phyloP scores from a whole-genome alignment of 441 rosid species.

The Dalechampia spathulata region DNA sequence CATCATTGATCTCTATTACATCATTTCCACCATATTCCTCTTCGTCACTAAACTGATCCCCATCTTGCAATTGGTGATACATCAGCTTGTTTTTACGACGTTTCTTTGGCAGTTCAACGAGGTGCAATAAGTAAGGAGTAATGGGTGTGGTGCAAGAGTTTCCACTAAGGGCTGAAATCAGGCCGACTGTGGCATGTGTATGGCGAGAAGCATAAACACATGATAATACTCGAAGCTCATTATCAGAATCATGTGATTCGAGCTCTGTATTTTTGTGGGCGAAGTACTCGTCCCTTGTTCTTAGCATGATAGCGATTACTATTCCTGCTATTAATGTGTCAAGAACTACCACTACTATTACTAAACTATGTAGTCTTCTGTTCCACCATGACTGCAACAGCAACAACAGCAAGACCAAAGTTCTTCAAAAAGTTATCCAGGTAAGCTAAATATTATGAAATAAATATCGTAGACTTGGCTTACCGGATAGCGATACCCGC shows the following conservation, averaged over 20 bases:
- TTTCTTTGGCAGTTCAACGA: slow-evolving; percentile 65
- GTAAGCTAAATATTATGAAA: too few species aligned
- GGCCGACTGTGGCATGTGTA: slow-evolving; percentile 39
- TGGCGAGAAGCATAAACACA: slow-evolving; percentile 74
- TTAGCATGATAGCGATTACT: slow-evolving; percentile 35
- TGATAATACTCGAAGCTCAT: slow-evolving; percentile 52
- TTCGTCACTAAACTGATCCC: slow-evolving; percentile 46
- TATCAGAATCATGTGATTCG: slow-evolving; percentile 38
- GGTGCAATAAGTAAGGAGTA: slow-evolving; percentile 56
- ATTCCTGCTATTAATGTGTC: slow-evolving; percentile 53
- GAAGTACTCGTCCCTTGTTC: slow-evolving; percentile 30
- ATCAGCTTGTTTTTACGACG: slow-evolving; percentile 31
- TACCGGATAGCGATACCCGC: too few species aligned
- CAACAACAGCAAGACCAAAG: background rate
- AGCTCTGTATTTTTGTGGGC: slow-evolving; percentile 34
- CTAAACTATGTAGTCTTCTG: slow-evolving; percentile 31
- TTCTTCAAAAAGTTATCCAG: too few species aligned
- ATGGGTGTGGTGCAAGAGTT: slow-evolving; percentile 25
- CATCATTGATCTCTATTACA: slow-evolving; percentile 62
- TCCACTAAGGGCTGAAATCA: slow-evolving; percentile 47
- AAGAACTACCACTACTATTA: slow-evolving; percentile 41
- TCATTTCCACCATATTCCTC: slow-evolving; percentile 79
- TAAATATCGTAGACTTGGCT: too few species aligned
- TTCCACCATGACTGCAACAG: slow-evolving; percentile 35
- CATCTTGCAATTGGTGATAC: slow-evolving; percentile 68